phyloP scores from a whole-genome alignment of 2,329 filamentous ascomycete genomes.

The Diaporthe eres region DNA sequence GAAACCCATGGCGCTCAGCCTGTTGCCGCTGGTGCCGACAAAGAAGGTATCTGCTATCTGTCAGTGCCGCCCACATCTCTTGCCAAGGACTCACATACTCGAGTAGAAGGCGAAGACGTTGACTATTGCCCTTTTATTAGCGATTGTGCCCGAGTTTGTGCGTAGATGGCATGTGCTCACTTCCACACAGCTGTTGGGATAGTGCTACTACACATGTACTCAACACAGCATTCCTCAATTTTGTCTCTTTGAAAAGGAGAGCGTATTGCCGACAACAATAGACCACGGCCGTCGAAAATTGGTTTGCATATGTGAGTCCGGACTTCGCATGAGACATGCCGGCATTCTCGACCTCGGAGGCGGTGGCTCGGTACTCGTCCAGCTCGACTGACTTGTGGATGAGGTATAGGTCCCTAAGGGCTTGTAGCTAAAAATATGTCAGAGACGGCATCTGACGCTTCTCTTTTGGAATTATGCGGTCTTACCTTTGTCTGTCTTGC shows the following conservation, averaged over 20 bases:
- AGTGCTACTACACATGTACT: slow-evolving; percentile 51
- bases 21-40: slow-evolving; percentile 25
- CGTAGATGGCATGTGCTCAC: slow-evolving; percentile 44
- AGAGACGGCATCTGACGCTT: background rate
- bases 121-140: slow-evolving; percentile 44
- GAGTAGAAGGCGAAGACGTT: slow-evolving; percentile 63
- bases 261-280: slow-evolving; percentile 43
- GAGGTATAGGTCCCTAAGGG: slow-evolving; percentile 57
- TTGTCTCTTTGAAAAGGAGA: slow-evolving; percentile 46
- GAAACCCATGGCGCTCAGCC: slow-evolving; percentile 48
- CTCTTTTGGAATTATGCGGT: background rate
- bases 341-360: background rate
- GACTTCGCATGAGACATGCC: slow-evolving; percentile 2
- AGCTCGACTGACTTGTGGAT: slow-evolving; percentile 51
- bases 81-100: slow-evolving; percentile 45
- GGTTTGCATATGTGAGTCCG: slow-evolving; percentile 38
- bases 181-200: slow-evolving; percentile 53
- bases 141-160: background rate
- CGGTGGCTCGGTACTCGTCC: slow-evolving; percentile 43
- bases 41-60: slow-evolving; percentile 46
- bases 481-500: slow-evolving; percentile 55
- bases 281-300: slow-evolving; percentile 11
- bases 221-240: slow-evolving; percentile 50
- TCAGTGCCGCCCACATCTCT: slow-evolving; percentile 37
- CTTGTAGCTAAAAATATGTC: slow-evolving; percentile 52